phyloP scores from a whole-genome alignment of 306 rosid species.

The Gillenia trifoliata region DNA sequence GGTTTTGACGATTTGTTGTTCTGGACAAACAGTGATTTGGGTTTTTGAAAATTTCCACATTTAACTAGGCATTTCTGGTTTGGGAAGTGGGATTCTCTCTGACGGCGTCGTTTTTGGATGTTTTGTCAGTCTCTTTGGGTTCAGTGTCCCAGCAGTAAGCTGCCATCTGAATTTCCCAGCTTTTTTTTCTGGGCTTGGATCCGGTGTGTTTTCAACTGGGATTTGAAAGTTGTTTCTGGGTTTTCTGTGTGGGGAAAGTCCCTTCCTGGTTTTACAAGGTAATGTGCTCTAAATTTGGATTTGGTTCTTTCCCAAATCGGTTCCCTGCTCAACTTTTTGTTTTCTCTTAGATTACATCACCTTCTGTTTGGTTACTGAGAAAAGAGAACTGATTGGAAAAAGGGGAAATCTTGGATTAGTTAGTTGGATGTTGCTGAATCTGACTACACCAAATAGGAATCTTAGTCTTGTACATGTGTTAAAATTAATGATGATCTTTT shows the following conservation, averaged over 20 bases:
- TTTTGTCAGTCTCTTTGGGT: conserved; percentile 72
- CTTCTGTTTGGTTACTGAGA: conserved; percentile 21
- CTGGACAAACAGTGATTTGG: conserved; percentile 15
- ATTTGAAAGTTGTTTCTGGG: conserved; percentile 22
- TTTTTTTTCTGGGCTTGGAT: conserved; percentile 34
- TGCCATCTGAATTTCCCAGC: conserved; percentile 32
- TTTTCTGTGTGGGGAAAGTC: conserved; percentile 24
- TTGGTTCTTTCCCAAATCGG: conserved; percentile 11
- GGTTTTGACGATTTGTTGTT: conserved; percentile 25
- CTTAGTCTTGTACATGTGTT: conserved; percentile 6
- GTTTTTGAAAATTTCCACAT: conserved; percentile 18
- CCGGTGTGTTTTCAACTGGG: conserved; percentile 35
- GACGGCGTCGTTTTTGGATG: neutral
- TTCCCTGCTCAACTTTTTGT: conserved; percentile 3
- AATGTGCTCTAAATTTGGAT: conserved; percentile 14
- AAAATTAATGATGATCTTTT: neutral
- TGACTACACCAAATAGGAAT: conserved; percentile 1
- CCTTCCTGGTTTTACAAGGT: conserved; percentile 39
- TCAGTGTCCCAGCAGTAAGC: conserved; percentile 37
- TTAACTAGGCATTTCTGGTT: conserved; percentile 33
- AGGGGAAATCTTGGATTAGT: conserved; percentile 13
- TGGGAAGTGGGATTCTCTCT: conserved; percentile 52
- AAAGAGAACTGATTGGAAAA: conserved; percentile 5
- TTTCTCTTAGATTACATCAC: neutral
- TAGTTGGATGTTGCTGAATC: conserved; percentile 10